These are phyloP conservation scores for Lithospermum erythrorhizon DNA, from an alignment of 257 asterid species.

Conservation along the genomic window DNA sequence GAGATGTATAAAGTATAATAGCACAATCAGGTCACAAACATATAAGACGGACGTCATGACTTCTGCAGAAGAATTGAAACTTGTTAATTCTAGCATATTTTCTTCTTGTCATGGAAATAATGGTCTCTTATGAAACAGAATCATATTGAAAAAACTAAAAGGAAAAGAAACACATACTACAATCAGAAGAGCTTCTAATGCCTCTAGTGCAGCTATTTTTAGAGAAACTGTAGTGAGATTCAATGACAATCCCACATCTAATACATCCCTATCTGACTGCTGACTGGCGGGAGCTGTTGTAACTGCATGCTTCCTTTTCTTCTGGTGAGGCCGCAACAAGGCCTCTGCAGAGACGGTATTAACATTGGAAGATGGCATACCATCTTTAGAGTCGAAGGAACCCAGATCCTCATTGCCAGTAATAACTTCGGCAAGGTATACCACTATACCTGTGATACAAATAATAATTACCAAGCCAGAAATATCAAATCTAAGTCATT, in stretches of 20 bases:
- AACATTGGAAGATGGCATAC: conserved; percentile 19
- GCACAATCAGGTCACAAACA: no score
- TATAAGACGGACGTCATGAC: no score
- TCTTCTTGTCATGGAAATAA: not conserved
- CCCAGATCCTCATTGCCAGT: conserved; percentile 59
- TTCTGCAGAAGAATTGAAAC: no score
- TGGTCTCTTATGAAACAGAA: not conserved
- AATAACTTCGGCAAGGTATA: conserved; percentile 42
- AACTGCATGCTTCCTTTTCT: conserved; percentile 70
- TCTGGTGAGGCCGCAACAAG: conserved; percentile 23
- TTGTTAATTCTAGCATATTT: no score
- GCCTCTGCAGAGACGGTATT: conserved; percentile 26
- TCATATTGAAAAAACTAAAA: not conserved
- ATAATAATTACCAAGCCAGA: not conserved
- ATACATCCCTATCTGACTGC: conserved; percentile 28
- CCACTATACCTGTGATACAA: conserved; percentile 46
- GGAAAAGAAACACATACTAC: conserved; percentile 38
- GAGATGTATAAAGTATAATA: no score
- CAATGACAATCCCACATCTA: conserved; percentile 27
- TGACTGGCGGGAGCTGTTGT: conserved; percentile 26
- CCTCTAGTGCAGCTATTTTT: conserved; percentile 78
- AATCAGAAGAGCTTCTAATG: conserved; percentile 61
- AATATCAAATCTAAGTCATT: no score
- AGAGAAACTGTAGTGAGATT: conserved; percentile 35
- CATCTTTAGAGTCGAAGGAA: conserved; percentile 24